Evolutionary conservation across 176 grass and related monocot species (phyloP).

Genomic region (Aegilops bicornis): DNA sequence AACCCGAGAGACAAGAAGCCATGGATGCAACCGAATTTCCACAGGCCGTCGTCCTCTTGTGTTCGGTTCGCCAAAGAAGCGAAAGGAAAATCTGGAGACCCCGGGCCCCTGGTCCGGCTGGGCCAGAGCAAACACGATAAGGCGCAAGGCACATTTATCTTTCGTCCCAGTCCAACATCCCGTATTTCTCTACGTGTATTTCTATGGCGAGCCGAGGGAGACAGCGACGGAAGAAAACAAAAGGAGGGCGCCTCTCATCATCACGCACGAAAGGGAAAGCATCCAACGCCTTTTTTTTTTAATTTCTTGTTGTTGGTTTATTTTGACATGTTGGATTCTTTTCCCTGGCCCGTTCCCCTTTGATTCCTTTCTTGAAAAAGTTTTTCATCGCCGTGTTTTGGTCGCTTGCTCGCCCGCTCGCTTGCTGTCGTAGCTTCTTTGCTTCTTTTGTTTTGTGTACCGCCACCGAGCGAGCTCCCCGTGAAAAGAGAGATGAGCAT

Average conservation of each 20-base stretch:
- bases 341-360: neutral
- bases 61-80: too few relatives aligned
- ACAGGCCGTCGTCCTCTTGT: too few relatives aligned
- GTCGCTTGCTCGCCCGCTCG: neutral
- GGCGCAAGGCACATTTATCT: neutral
- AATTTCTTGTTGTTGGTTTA: neutral
- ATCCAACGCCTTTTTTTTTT: neutral
- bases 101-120: neutral
- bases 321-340: slow-evolving; percentile 17
- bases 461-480: neutral
- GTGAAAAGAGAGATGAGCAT: slow-evolving; percentile 18
- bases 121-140: neutral
- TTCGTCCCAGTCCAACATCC: neutral
- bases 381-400: slow-evolving; percentile 9
- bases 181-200: neutral
- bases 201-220: slow-evolving; percentile 1
- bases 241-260: neutral
- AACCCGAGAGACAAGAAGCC: neutral
- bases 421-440: neutral
- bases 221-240: slow-evolving; percentile 20
- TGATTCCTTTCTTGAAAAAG: slow-evolving; percentile 16
- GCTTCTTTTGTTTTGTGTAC: slow-evolving; percentile 5
- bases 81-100: neutral
- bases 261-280: slow-evolving; percentile 27
- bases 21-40: neutral